Evolutionary conservation across 176 grass and related monocot genomes (phyloP).

Genomic region (Oryza longistaminata): DNA sequence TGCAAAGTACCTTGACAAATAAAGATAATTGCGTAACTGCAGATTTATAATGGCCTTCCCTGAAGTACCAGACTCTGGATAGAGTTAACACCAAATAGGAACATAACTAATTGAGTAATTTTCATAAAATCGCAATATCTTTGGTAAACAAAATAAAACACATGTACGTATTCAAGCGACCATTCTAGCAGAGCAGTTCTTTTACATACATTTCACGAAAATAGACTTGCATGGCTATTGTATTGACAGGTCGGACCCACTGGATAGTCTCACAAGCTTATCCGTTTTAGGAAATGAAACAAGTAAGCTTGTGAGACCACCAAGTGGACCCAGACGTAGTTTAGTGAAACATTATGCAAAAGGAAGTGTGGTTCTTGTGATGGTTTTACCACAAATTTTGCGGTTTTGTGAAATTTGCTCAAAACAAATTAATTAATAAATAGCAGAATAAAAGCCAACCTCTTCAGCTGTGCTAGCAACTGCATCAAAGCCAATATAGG

Average conservation of each 20-base stretch:
- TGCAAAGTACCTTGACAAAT: conserved; percentile 47
- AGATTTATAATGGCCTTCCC: background rate
- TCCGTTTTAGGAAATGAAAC: background rate
- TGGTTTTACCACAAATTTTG: background rate
- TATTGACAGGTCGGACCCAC: background rate
- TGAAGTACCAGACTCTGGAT: background rate
- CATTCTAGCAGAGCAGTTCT: background rate
- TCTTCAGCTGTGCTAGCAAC: conserved; percentile 84
- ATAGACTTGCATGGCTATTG: background rate
- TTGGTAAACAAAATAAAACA: background rate
- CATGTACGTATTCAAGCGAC: background rate
- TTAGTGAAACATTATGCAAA: background rate
- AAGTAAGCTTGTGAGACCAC: background rate
- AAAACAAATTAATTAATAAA: conserved; percentile 23
- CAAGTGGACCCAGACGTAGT: background rate
- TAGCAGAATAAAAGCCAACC: conserved; percentile 34
- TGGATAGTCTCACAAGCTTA: background rate
- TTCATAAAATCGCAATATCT: background rate
- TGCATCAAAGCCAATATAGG: conserved; percentile 87
- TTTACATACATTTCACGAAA: background rate
- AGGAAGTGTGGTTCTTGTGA: background rate
- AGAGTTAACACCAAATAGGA: conserved; percentile 16
- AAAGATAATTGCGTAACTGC: background rate
- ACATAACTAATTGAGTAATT: conserved; percentile 7
- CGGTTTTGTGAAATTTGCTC: background rate